These are phyloP conservation scores for Claviceps sp. DNA, from an alignment of 2,329 filamentous ascomycete species.

Conservation along the genomic window DNA sequence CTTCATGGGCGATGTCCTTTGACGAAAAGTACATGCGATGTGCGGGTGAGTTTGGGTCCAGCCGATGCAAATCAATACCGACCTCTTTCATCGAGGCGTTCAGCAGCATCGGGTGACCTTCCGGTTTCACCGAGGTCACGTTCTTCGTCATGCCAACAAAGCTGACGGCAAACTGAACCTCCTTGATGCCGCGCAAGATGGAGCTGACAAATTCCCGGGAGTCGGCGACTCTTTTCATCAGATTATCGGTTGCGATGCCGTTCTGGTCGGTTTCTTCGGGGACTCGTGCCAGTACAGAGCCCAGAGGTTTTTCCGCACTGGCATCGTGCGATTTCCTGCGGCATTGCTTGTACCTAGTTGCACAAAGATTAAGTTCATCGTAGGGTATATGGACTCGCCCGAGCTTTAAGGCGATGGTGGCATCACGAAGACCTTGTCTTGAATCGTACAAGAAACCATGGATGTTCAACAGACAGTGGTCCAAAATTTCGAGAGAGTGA, in stretches of 20 bases:
- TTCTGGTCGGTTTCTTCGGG: conserved; percentile 60
- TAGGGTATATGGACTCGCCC: conserved; percentile 82
- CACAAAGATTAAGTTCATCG: conserved; percentile 63
- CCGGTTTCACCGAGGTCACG: conserved; percentile 53
- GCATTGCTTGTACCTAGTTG: conserved; percentile 39
- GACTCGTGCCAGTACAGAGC: conserved; percentile 58
- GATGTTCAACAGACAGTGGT: conserved; percentile 77
- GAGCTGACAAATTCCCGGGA: conserved; percentile 88
- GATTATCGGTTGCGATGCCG: conserved; percentile 49
- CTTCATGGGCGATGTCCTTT: conserved; percentile 88
- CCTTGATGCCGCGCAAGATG: conserved; percentile 81
- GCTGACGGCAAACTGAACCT: conserved; percentile 89
- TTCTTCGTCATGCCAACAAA: conserved; percentile 78
- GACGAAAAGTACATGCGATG: conserved; percentile 97
- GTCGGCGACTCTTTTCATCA: conserved; percentile 77
- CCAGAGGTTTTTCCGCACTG: conserved; percentile 30
- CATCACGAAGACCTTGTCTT: conserved; percentile 76
- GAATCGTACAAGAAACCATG: conserved; percentile 83
- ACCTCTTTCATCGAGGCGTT: conserved; percentile 95
- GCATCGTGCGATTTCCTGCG: conserved; percentile 22
- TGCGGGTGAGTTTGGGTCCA: conserved; percentile 84
- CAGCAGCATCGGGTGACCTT: conserved; percentile 59
- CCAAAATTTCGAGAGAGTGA: conserved; percentile 77
- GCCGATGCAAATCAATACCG: conserved; percentile 78
- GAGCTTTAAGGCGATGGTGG: conserved; percentile 79